Evolutionary conservation across 2,329 filamentous ascomycete genomes (phyloP), one percentile per base, ranked within the genome.

Genomic region (Microsporum canis): DNA sequence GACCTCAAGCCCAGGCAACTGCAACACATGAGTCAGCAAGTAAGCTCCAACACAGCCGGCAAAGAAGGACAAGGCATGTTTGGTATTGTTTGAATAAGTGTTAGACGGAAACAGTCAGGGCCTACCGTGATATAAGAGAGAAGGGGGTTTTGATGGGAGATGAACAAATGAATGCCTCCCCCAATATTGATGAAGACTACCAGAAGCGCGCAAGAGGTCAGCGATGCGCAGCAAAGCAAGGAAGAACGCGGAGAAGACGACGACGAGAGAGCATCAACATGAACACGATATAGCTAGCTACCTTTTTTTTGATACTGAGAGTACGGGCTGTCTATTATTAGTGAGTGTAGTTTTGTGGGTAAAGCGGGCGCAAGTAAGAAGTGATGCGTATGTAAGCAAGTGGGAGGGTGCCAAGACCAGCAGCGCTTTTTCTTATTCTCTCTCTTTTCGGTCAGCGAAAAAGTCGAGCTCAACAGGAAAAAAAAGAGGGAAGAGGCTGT

Each of bases 111-210:
- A 23, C 6, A 27, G 45, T 6, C 8, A 27, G 27, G 31, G 53
- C 36, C 36, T 56, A 36, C 53, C 31, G 31, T 36, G 23, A 55
- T 14, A 31, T 33, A 27, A 55, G 51, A 36, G 29, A 55, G 27
- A 34, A 10, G 14, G 31, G 31, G 17, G 1, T 23, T 23, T 23
- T 17, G 17, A n/a, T 58, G 84, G 88, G 90, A 95, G 91, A 95
- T 88, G 80, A 90, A 95, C 91, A 95, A 96, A 75, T 87, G 77
- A 96, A 96, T 95, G 91, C 91, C 88, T 95, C 91, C 88, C 90
- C 89, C 63, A 76, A 61, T 75, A 23, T 23, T 5, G 23, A 56
- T 47, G 43, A 47, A 47, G 43, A 49, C 45, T 49, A 49, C 45
- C 45, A 49, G 39, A 31, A 49, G 45, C 45, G 23, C 17, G 17